These are phyloP conservation scores for Rhododendron henanense DNA, from an alignment of 148 eudicot genomes.

Conservation along the genomic window DNA sequence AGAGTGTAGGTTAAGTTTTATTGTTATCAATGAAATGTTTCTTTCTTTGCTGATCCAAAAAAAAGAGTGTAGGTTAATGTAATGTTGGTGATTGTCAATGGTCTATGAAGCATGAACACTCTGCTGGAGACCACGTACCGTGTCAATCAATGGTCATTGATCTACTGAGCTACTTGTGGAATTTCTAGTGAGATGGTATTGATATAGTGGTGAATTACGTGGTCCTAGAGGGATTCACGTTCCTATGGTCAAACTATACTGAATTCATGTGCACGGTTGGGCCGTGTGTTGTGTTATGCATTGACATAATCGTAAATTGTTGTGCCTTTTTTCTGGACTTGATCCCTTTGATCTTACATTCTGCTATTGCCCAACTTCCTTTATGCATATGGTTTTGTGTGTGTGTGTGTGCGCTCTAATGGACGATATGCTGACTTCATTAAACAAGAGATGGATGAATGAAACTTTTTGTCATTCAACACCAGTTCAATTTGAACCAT, in stretches of 20 bases:
- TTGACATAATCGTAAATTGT: neutral
- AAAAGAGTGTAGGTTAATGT: too few species aligned
- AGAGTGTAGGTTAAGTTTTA: neutral
- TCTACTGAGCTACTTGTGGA: neutral
- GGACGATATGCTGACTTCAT: neutral
- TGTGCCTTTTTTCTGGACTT: neutral
- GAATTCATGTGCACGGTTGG: constrained; percentile 9
- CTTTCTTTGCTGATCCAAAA: too few species aligned
- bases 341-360: neutral
- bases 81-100: neutral
- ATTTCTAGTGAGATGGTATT: neutral
- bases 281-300: neutral
- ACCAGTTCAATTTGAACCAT: neutral
- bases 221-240: neutral
- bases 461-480: neutral
- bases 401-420: neutral
- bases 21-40: too few species aligned
- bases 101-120: neutral
- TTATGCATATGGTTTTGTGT: neutral
- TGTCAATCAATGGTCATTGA: neutral
- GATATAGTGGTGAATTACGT: neutral
- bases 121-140: neutral
- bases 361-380: neutral
- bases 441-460: neutral
- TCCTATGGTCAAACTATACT: neutral